These are phyloP conservation scores for Grosmannia serpens DNA, from an alignment of 2,329 filamentous ascomycete genomes.

Conservation along the genomic window DNA sequence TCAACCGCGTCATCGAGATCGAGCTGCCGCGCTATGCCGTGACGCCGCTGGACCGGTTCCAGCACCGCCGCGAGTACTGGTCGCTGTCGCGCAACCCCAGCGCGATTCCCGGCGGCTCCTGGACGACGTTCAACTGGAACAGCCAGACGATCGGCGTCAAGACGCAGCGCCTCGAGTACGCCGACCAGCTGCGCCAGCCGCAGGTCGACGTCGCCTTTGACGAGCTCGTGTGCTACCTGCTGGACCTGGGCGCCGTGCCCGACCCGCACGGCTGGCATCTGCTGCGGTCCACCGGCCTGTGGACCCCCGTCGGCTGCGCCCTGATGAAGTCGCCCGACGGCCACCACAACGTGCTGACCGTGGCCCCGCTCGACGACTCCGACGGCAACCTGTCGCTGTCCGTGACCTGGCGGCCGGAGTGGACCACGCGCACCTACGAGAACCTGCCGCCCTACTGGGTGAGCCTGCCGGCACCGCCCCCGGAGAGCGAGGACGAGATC, in stretches of 20 bases:
- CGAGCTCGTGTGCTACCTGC: slow-evolving; percentile 47
- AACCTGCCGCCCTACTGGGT: slow-evolving; percentile 52
- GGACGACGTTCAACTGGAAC: slow-evolving; percentile 57
- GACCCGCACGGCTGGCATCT: slow-evolving; percentile 47
- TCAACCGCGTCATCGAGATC: slow-evolving; percentile 55
- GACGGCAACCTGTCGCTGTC: slow-evolving; percentile 48
- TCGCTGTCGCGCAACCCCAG: slow-evolving; percentile 37
- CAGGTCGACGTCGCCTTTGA: slow-evolving; percentile 45
- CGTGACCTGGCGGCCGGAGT: slow-evolving; percentile 42
- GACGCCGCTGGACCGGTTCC: slow-evolving; percentile 44
- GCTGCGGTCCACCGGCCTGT: slow-evolving; percentile 43
- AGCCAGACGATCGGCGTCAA: slow-evolving; percentile 50
- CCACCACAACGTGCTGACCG: slow-evolving; percentile 35
- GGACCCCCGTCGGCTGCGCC: slow-evolving; percentile 47
- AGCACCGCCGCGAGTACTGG: slow-evolving; percentile 46
- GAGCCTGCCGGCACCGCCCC: slow-evolving; percentile 26
- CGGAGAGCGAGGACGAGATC: background rate
- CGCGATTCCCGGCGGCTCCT: slow-evolving; percentile 46
- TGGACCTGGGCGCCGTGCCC: slow-evolving; percentile 52
- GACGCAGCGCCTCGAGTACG: slow-evolving; percentile 52
- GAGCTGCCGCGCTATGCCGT: slow-evolving; percentile 55
- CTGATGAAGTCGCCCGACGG: slow-evolving; percentile 43
- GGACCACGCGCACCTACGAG: slow-evolving; percentile 38
- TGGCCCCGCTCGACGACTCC: slow-evolving; percentile 46
- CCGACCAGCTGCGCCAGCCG: slow-evolving; percentile 40